These are phyloP conservation scores for Trichoderma simmonsii DNA, from an alignment of 2,329 filamentous ascomycete genomes.

Conservation along the genomic window DNA sequence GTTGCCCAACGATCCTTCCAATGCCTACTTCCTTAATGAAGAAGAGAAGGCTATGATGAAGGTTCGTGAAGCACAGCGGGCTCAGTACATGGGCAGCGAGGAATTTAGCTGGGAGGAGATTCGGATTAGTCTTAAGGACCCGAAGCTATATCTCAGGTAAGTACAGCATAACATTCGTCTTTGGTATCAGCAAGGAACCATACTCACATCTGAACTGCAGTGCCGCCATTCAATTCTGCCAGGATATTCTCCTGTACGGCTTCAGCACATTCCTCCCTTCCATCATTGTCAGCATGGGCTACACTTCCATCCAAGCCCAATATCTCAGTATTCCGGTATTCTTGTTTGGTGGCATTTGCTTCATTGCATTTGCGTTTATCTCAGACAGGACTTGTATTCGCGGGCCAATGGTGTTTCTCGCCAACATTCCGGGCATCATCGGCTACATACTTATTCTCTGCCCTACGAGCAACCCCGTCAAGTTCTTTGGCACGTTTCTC, in stretches of 20 bases:
- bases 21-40: slow-evolving; percentile 47
- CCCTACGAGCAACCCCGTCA: slow-evolving; percentile 46
- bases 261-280: slow-evolving; percentile 57
- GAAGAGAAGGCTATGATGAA: slow-evolving; percentile 51
- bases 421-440: slow-evolving; percentile 48
- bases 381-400: slow-evolving; percentile 42
- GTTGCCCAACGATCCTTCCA: slow-evolving; percentile 44
- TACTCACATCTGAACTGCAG: slow-evolving; percentile 4
- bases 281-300: slow-evolving; percentile 52
- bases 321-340: slow-evolving; percentile 57
- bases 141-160: slow-evolving; percentile 49
- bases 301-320: slow-evolving; percentile 48
- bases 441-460: slow-evolving; percentile 49
- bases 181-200: not conserved
- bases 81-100: slow-evolving; percentile 47
- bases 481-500: slow-evolving; percentile 50
- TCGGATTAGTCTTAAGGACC: slow-evolving; percentile 44
- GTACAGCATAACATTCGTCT: not conserved
- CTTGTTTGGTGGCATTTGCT: slow-evolving; percentile 45
- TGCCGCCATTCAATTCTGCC: slow-evolving; percentile 48
- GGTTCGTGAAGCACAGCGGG: slow-evolving; percentile 42
- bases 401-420: slow-evolving; percentile 51
- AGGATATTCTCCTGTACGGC: slow-evolving; percentile 53
- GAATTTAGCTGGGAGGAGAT: slow-evolving; percentile 51
- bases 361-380: slow-evolving; percentile 43